These are phyloP conservation scores for Diaporthe vexans DNA, from an alignment of 2,329 filamentous ascomycete genomes.

Conservation along the genomic window DNA sequence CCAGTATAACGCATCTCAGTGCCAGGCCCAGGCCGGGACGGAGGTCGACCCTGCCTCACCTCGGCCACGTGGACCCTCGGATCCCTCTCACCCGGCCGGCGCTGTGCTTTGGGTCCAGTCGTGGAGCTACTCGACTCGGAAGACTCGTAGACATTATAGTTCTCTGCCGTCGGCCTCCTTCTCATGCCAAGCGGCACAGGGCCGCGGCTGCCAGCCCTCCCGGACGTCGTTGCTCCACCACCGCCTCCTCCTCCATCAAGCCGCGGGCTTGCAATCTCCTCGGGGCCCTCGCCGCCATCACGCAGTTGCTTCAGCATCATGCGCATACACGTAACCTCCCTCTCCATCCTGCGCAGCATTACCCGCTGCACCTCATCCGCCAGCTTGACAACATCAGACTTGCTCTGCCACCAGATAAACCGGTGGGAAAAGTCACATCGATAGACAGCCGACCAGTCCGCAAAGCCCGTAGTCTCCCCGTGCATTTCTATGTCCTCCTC, in stretches of 20 bases:
- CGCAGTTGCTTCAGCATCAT: conserved; percentile 43
- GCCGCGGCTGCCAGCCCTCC: conserved; percentile 27
- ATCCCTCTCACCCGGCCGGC: conserved; percentile 20
- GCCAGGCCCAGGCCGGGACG: conserved; percentile 6
- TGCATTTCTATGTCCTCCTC: conserved; percentile 40
- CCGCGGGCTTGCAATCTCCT: conserved; percentile 13
- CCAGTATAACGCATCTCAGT: conserved; percentile 8
- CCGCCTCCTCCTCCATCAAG: conserved; percentile 13
- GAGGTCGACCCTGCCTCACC: conserved; percentile 21
- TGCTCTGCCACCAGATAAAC: conserved; percentile 44
- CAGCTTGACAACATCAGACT: conserved; percentile 41
- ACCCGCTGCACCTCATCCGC: conserved; percentile 42
- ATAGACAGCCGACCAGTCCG: conserved; percentile 40
- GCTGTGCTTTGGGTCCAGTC: conserved; percentile 20
- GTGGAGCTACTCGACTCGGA: conserved; percentile 23
- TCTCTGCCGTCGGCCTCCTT: conserved; percentile 30
- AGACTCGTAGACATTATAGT: conserved; percentile 31
- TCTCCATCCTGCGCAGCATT: conserved; percentile 43
- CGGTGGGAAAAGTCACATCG: conserved; percentile 42
- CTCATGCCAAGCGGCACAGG: conserved; percentile 10
- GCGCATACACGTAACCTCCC: conserved; percentile 42
- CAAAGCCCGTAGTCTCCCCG: conserved; percentile 34
- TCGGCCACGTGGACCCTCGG: conserved; percentile 19
- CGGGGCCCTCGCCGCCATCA: conserved; percentile 21
- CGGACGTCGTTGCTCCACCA: neutral